Evolutionary conservation across 2,329 filamentous ascomycete species (phyloP).

Genomic region (Talaromyces islandicus): DNA sequence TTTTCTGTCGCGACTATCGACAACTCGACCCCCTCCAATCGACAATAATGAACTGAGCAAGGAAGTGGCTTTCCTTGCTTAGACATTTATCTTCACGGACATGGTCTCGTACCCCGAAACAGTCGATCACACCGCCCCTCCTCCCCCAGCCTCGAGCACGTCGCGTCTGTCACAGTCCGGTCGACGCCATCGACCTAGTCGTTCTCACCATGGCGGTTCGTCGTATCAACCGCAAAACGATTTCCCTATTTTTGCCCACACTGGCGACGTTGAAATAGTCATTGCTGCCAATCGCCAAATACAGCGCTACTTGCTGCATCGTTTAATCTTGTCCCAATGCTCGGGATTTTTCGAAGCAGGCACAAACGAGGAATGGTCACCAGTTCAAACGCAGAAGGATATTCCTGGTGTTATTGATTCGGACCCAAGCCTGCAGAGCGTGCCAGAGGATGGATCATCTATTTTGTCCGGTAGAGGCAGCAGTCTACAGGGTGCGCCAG

Average conservation of each 20-base stretch:
- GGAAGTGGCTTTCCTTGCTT: slow-evolving; percentile 8
- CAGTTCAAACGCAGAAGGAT: slow-evolving; percentile 23
- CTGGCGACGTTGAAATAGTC: slow-evolving; percentile 87
- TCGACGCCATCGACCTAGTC: slow-evolving; percentile 67
- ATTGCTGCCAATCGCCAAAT: slow-evolving; percentile 65
- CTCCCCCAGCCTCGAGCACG: slow-evolving; percentile 58
- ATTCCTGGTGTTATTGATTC: slow-evolving; percentile 40
- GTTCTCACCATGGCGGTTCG: slow-evolving; percentile 70
- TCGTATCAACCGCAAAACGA: slow-evolving; percentile 74
- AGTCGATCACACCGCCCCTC: slow-evolving; percentile 51
- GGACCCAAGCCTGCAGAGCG: slow-evolving; percentile 27
- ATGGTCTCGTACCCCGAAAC: slow-evolving; percentile 42
- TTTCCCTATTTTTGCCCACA: slow-evolving; percentile 84
- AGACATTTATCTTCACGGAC: slow-evolving; percentile 9
- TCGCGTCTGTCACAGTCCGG: slow-evolving; percentile 57
- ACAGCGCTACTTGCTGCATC: slow-evolving; percentile 80
- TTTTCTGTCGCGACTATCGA: not conserved
- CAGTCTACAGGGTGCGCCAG: slow-evolving; percentile 26
- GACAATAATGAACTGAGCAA: slow-evolving; percentile 10
- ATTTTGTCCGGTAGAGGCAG: slow-evolving; percentile 33
- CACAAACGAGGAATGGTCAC: slow-evolving; percentile 72
- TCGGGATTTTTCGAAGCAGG: slow-evolving; percentile 86
- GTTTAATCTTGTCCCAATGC: slow-evolving; percentile 79
- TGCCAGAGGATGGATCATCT: slow-evolving; percentile 32
- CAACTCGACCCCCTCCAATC: not conserved